These are phyloP conservation scores for Pseudogymnoascus destructans DNA, from an alignment of 2,329 filamentous ascomycete species.

Conservation along the genomic window DNA sequence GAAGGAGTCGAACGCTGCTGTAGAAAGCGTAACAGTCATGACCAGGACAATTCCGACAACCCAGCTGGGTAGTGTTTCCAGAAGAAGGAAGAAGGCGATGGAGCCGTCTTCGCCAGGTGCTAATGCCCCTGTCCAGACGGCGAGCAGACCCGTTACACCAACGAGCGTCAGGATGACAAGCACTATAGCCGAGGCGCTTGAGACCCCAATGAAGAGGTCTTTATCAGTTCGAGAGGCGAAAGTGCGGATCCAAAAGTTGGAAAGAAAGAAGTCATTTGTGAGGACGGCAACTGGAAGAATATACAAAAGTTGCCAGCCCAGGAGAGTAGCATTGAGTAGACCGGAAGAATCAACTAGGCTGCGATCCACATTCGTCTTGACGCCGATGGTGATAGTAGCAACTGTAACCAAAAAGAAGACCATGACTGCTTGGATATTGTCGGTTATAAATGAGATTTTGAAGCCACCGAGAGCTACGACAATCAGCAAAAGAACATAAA, in stretches of 20 bases:
- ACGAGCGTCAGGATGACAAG: constrained; percentile 61
- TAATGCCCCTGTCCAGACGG: constrained; percentile 64
- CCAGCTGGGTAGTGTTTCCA: constrained; percentile 61
- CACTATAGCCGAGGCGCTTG: constrained; percentile 51
- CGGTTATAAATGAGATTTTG: constrained; percentile 71
- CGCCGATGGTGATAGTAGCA: constrained; percentile 64
- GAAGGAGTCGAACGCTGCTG: constrained; percentile 66
- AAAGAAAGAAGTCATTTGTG: constrained; percentile 80
- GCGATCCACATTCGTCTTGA: constrained; percentile 58
- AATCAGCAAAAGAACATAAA: constrained; percentile 10
- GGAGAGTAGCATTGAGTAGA: constrained; percentile 51
- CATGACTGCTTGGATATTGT: constrained; percentile 70
- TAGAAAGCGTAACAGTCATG: constrained; percentile 66
- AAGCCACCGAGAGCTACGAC: constrained; percentile 61
- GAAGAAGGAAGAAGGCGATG: constrained; percentile 61
- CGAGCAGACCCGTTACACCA: constrained; percentile 59
- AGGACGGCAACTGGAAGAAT: constrained; percentile 70
- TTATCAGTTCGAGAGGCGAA: constrained; percentile 69
- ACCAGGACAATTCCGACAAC: constrained; percentile 71
- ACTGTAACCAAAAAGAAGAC: constrained; percentile 61
- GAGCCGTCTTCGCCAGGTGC: constrained; percentile 49
- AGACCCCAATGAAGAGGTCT: constrained; percentile 62
- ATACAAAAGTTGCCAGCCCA: constrained; percentile 78
- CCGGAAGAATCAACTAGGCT: constrained; percentile 55
- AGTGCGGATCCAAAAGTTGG: constrained; percentile 71